A percentile compares a stretch with the other conserved stretches of the same genome.
Conservation (phyloP, 768 basidiomycete genomes). For the Trametes maxima region DNA sequence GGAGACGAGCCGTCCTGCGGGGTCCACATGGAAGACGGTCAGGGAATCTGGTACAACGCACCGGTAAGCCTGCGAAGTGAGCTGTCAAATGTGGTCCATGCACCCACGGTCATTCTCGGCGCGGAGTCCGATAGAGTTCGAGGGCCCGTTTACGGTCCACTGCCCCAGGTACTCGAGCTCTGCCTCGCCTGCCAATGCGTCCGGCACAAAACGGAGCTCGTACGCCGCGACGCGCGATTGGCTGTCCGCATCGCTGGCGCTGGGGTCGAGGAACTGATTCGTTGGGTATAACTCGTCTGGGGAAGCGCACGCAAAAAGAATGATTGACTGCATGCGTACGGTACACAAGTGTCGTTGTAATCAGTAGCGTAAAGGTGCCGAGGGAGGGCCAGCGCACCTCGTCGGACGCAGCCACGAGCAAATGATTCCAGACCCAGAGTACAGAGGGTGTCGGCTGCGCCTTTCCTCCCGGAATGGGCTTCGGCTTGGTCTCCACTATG, state of each 20-base stretch:
- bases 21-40: conserved; percentile 45
- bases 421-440: conserved; percentile 39
- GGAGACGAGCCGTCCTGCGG: conserved; percentile 47
- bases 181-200: conserved; percentile 36
- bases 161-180: conserved; percentile 52
- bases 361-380: background rate
- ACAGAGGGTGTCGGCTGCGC: conserved; percentile 27
- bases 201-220: conserved; percentile 37
- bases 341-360: background rate
- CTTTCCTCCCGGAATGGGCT: conserved; percentile 37
- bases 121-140: conserved; percentile 48
- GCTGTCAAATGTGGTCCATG: background rate
- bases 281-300: conserved; percentile 39
- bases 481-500: conserved; percentile 31
- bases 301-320: conserved; percentile 52
- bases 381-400: conserved; percentile 30
- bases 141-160: conserved; percentile 55
- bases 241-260: conserved; percentile 31
- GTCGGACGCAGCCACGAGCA: conserved; percentile 32
- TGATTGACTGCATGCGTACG: conserved; percentile 17
- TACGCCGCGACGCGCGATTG: conserved; percentile 45
- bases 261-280: conserved; percentile 23
- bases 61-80: background rate
- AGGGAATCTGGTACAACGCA: conserved; percentile 36
- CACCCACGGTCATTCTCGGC: conserved; percentile 50